These are phyloP conservation scores for Haplosporangium gracile DNA, from an alignment of 192 early-diverging fungal species.

Conservation along the genomic window DNA sequence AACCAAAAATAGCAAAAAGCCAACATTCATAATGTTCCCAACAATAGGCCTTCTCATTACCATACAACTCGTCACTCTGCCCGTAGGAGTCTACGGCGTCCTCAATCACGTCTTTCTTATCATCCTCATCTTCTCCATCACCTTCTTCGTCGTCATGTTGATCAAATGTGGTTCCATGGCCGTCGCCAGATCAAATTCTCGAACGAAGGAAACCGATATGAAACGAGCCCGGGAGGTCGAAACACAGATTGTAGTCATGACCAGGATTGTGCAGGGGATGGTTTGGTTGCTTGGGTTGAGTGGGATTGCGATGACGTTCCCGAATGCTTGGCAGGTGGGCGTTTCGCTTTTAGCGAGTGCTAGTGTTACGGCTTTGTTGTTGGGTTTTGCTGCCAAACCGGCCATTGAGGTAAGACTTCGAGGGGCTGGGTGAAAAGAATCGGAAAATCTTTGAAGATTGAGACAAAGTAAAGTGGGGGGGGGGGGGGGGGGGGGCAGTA, in stretches of 20 bases:
- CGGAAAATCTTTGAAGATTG: not conserved
- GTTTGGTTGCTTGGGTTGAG: slow-evolving; percentile 47
- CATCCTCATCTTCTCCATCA: slow-evolving; percentile 39
- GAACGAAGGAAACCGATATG: slow-evolving; percentile 30
- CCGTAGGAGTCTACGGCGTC: slow-evolving; percentile 26
- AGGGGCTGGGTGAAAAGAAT: not conserved
- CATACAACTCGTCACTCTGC: slow-evolving; percentile 43
- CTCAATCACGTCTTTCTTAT: slow-evolving; percentile 53
- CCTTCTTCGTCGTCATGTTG: slow-evolving; percentile 46
- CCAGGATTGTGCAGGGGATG: slow-evolving; percentile 52
- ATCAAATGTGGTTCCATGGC: slow-evolving; percentile 53
- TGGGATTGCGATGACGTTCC: slow-evolving; percentile 57
- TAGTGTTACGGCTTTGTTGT: slow-evolving; percentile 53
- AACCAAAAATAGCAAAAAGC: slow-evolving; percentile 30
- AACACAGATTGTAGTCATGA: slow-evolving; percentile 58
- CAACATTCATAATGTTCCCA: slow-evolving; percentile 57
- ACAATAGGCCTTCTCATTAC: slow-evolving; percentile 43
- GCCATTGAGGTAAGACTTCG: slow-evolving; percentile 42
- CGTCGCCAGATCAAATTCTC: slow-evolving; percentile 27
- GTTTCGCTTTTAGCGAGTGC: slow-evolving; percentile 56
- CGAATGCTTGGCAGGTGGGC: slow-evolving; percentile 58
- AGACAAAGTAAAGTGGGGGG: not conserved
- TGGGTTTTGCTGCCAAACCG: slow-evolving; percentile 59
- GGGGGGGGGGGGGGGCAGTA: not conserved
- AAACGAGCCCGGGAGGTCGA: slow-evolving; percentile 44